phyloP scores from a whole-genome alignment of 78 protist species.

The Monocercomonoides exilis region DNA sequence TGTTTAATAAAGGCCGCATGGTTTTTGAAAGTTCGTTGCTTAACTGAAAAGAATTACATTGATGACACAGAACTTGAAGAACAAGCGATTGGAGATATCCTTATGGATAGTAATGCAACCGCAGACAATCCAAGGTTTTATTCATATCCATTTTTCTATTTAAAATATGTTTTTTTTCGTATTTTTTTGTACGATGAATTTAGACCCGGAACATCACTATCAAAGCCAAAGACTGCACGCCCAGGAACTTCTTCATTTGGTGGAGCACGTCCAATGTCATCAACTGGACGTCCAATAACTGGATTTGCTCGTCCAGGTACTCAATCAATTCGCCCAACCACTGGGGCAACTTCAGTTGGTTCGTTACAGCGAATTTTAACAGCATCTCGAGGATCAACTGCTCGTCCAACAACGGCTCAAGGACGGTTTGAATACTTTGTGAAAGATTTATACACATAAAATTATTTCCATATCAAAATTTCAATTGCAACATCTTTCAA shows the following conservation, averaged over 20 bases:
- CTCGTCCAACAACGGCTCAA: slow-evolving; percentile 47
- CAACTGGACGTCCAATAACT: slow-evolving; percentile 53
- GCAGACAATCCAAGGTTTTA: slow-evolving; percentile 21
- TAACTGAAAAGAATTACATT: slow-evolving; percentile 19
- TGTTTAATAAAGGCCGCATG: no score
- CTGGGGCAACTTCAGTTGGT: background rate
- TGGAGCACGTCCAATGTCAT: slow-evolving; percentile 48
- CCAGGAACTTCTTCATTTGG: slow-evolving; percentile 52
- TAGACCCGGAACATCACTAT: background rate
- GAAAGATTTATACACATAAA: background rate
- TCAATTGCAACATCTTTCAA: background rate
- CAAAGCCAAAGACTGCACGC: slow-evolving; percentile 14
- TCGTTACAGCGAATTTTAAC: background rate
- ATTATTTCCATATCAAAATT: background rate
- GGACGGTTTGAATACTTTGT: slow-evolving; percentile 24
- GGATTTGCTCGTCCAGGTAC: slow-evolving; percentile 77
- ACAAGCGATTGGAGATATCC: slow-evolving; percentile 48
- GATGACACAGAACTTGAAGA: slow-evolving; percentile 58
- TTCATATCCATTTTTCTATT: background rate
- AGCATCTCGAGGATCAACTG: slow-evolving; percentile 17
- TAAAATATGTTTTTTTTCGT: background rate
- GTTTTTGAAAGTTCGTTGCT: slow-evolving; percentile 37
- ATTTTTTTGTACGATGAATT: background rate
- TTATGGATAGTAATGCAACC: slow-evolving; percentile 52
- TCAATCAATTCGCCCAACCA: background rate